Evolutionary conservation across 106 monocot genomes (phyloP).

Genomic region (Apostasia shenzhenica): DNA sequence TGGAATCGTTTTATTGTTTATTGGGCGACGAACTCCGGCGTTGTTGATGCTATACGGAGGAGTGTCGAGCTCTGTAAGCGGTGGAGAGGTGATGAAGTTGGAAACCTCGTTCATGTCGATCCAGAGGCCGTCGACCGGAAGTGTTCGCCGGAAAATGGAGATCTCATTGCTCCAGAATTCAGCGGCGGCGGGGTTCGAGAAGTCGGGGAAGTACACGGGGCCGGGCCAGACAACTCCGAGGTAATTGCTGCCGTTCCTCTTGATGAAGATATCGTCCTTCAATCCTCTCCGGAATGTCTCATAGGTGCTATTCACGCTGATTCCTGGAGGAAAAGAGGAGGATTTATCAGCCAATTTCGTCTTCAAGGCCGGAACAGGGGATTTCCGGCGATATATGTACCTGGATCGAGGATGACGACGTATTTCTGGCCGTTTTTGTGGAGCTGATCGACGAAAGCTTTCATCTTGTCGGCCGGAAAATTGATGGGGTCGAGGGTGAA

Average conservation of each 20-base stretch:
- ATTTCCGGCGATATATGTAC: constrained; percentile 6
- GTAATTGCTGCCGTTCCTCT: constrained; percentile 21
- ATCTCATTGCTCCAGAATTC: constrained; percentile 53
- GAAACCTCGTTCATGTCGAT: constrained; percentile 64
- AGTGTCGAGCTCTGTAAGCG: constrained; percentile 14
- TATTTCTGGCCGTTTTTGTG: constrained; percentile 68
- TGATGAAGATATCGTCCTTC: constrained; percentile 31
- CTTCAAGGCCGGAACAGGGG: too few species aligned
- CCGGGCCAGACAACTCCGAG: constrained; percentile 53
- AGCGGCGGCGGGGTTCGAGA: constrained; percentile 40
- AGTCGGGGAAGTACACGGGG: constrained; percentile 58
- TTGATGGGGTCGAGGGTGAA: constrained; percentile 77
- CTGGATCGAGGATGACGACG: constrained; percentile 75
- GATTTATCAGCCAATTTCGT: constrained; percentile 8
- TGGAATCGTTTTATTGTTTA: constrained; percentile 42
- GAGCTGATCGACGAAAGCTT: constrained; percentile 35
- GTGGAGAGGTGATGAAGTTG: constrained; percentile 35
- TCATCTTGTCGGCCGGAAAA: constrained; percentile 53
- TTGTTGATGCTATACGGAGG: constrained; percentile 81
- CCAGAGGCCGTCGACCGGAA: constrained; percentile 26
- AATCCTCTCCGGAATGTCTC: constrained; percentile 23
- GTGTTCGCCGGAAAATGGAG: background rate
- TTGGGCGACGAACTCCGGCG: constrained; percentile 23
- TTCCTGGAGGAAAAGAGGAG: constrained; percentile 44
- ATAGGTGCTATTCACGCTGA: constrained; percentile 38